Base-by-base conservation (phyloP, 176 grass and related monocot genomes). In the Alloteropsis semialata region DNA sequence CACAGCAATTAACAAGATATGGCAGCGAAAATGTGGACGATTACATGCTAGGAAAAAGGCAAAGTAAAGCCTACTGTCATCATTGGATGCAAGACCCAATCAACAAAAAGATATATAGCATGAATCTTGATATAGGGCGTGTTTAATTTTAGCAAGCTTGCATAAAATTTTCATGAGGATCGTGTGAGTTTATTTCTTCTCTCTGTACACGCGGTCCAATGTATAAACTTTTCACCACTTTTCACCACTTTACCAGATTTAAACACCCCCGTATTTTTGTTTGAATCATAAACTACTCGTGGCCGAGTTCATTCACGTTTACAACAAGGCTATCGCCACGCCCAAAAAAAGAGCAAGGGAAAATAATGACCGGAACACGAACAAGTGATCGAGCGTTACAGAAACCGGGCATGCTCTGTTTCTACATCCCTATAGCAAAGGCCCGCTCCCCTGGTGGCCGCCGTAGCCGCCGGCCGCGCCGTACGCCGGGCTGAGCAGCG, bases 401-500 rank as follows among this genome's bases (percentile, higher is more conserved):
- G 1, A 13, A 0, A 24, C 5, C n/a, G 2, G 22, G 19, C 44
- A 53, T n/a, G n/a, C 41, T 18, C 65, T 48, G 30, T 5, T 65
- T 46, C 29, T 51, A 3, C 3, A 22, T 43, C 3, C 7, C 72
- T 87, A 87, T 5, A 77, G 18, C 5, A 62, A 15, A 64, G 54
- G 14, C 2, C 80, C 86, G 32, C 50, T 28, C 21, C 44, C 77
- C 21, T 78, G 38, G 29, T 67, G 78, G 0, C 36, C 83, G 49
- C 77, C 66, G 15, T 78, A 73, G 38, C 83, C 76, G 38, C 83
- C 76, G 61, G 76, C n/a, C 24, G 79, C 72, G 72, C 70, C 76
- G 73, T 81, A 86, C 65, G 73, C 84, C 48, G 88, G 88, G 79
- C 88, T 86, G 74, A 90, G 57, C 74, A 86, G 84, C 88, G 84